These are phyloP conservation scores for Leonotis leonurus DNA, from an alignment of 257 asterid species.

Conservation along the genomic window DNA sequence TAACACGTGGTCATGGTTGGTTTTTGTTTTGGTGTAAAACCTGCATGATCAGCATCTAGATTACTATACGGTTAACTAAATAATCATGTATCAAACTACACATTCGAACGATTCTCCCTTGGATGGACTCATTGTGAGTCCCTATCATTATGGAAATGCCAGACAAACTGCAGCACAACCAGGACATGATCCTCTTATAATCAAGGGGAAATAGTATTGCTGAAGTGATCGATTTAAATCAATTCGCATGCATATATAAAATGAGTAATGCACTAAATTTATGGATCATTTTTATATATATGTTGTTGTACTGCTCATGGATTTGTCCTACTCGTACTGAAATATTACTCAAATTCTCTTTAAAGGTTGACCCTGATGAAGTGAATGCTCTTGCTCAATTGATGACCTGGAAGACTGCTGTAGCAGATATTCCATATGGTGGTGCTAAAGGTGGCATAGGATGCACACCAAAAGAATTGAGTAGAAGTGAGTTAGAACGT, in stretches of 20 bases:
- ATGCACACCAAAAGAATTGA: slow-evolving; percentile 70
- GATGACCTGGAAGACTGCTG: slow-evolving; percentile 99
- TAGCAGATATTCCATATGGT: slow-evolving; percentile 85
- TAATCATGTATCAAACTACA: not conserved
- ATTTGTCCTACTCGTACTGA: slow-evolving; percentile 14
- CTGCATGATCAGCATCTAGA: too few relatives aligned
- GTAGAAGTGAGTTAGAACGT: slow-evolving; percentile 75
- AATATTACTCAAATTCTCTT: slow-evolving; percentile 5
- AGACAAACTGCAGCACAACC: too few relatives aligned
- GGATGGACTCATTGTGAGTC: too few relatives aligned
- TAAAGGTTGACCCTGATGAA: slow-evolving; percentile 90
- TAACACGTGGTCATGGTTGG: not conserved
- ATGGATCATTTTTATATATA: too few relatives aligned
- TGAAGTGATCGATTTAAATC: too few relatives aligned
- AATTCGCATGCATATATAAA: too few relatives aligned
- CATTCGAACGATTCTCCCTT: not conserved
- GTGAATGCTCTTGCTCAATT: slow-evolving; percentile 97
- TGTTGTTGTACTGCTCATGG: not conserved
- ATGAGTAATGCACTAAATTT: not conserved
- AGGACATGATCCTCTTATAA: too few relatives aligned
- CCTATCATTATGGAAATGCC: too few relatives aligned
- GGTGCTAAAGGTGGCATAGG: slow-evolving; percentile 99
- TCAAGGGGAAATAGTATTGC: too few relatives aligned
- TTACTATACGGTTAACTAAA: too few relatives aligned
- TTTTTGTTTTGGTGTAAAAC: not conserved